These are phyloP conservation scores for Didymellaceae sp. DNA, from an alignment of 2,329 filamentous ascomycete genomes.

Conservation along the genomic window DNA sequence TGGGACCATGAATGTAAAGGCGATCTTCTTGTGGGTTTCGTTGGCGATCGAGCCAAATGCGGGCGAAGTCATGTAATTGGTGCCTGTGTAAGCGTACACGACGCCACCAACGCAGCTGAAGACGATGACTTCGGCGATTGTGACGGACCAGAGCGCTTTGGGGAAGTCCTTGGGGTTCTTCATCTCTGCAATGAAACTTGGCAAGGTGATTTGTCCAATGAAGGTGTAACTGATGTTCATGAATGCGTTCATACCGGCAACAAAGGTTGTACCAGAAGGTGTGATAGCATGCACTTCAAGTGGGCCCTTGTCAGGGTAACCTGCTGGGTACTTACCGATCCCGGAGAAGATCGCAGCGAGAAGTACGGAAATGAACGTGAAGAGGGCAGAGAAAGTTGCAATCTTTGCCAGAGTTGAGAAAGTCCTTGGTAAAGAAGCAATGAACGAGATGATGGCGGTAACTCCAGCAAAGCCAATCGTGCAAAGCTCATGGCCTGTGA, in stretches of 20 bases:
- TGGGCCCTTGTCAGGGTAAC: constrained; percentile 64
- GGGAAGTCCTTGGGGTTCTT: constrained; percentile 80
- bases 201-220: constrained; percentile 92
- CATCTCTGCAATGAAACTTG: constrained; percentile 97
- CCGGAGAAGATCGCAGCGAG: constrained; percentile 83
- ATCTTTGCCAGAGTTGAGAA: constrained; percentile 81
- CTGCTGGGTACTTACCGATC: constrained; percentile 74
- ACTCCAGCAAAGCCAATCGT: constrained; percentile 82
- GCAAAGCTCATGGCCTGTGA: constrained; percentile 74
- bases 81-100: constrained; percentile 86
- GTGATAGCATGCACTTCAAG: constrained; percentile 74
- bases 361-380: constrained; percentile 89
- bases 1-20: constrained; percentile 94
- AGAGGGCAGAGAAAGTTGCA: constrained; percentile 79
- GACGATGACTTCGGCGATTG: constrained; percentile 83
- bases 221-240: constrained; percentile 97
- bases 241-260: constrained; percentile 83
- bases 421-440: constrained; percentile 83
- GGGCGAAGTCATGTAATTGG: constrained; percentile 84
- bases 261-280: constrained; percentile 75
- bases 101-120: constrained; percentile 83
- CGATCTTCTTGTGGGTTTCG: constrained; percentile 79
- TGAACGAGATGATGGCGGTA: constrained; percentile 75
- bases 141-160: constrained; percentile 90
- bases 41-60: constrained; percentile 85